A percentile compares a stretch with the other conserved stretches of the same genome.
Evolutionary conservation across 495 filamentous ascomycete genomes (phyloP).

Genomic region (Neurospora sp.): DNA sequence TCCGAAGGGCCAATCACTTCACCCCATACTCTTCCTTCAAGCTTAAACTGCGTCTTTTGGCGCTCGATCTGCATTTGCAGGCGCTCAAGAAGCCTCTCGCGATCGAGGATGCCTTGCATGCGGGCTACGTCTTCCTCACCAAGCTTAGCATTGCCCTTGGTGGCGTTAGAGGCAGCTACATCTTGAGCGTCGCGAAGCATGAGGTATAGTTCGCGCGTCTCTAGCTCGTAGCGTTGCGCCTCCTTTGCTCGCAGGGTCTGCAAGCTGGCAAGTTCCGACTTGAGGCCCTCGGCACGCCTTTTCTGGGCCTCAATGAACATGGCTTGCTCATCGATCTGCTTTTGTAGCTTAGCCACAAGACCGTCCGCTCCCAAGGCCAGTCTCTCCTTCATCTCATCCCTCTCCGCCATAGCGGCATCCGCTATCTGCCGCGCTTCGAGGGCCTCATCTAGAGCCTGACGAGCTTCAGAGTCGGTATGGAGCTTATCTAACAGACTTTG

Average conservation of each 20-base stretch:
- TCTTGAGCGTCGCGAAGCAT: constrained; percentile 98
- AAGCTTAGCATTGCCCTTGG: constrained; percentile 51
- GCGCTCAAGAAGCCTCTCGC: constrained; percentile 81
- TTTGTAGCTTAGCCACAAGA: constrained; percentile 83
- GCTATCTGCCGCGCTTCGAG: constrained; percentile 81
- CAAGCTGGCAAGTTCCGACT: constrained; percentile 78
- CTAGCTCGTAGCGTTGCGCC: constrained; percentile 86
- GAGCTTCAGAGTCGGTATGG: constrained; percentile 90
- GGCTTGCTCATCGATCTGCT: constrained; percentile 83
- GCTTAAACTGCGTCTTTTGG: constrained; percentile 95
- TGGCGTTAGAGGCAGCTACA: constrained; percentile 77
- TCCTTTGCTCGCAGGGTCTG: constrained; percentile 84
- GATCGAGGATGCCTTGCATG: constrained; percentile 87
- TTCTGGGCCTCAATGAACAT: constrained; percentile 80
- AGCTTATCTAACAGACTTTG: constrained; percentile 89
- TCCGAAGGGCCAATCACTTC: constrained; percentile 78
- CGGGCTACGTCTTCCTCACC: constrained; percentile 57
- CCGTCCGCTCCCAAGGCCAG: constrained; percentile 90
- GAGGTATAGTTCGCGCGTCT: constrained; percentile 92
- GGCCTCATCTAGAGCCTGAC: constrained; percentile 83
- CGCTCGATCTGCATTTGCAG: constrained; percentile 91
- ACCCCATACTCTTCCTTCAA: constrained; percentile 91
- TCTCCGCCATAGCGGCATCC: constrained; percentile 88
- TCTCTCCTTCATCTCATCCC: constrained; percentile 92
- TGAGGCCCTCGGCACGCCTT: constrained; percentile 76